Evolutionary conservation across 2,329 filamentous ascomycete genomes (phyloP), one percentile per base, ranked within the genome.

Genomic region (Colletotrichum limetticola): DNA sequence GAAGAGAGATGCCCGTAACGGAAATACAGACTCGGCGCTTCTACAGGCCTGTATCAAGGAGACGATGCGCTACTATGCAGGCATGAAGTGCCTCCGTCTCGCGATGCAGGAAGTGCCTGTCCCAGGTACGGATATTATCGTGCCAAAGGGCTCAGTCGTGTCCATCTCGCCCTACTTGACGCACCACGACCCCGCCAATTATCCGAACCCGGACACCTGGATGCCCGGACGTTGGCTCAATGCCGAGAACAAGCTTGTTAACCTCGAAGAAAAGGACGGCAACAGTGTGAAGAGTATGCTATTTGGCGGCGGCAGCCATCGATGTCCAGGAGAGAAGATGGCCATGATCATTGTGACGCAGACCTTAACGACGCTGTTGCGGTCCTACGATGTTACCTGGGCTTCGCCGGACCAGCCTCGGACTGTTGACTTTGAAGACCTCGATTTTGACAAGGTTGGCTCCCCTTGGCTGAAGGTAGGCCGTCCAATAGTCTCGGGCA

Each of bases 41-140:
- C 37, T 77, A 9, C 74, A 73, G 37, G 76, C 75, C 16, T 74
- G 74, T 37, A 75, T 77, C 46, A 76, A 71, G 52, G 76, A 77
- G 64, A 76, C 76, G 2, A 61, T 52, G 8, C 72, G 76, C 2
- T 70, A 73, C 62, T 76, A 76, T 49, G 62, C 68, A 16, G 74
- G 69, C 4, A 70, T 71, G 32, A 66, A 70, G 35, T 61, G 64
- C 16, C 35, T 72, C 6, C 59, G 71, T 4, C 60, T 59, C 3
- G 69, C 66, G 19, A 53, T 61, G 28, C n/a, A 71, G 24, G 49
- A 68, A 35, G 52, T 68, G 3, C 46, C 22, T 42, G 52, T 75
- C 7, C 68, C 68, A 1, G 69, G 53, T 4, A 57, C 68, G 3
- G 49, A 71, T 19, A 22, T 72, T 28, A 55, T 46, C 16, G 63